Evolutionary conservation across 768 basidiomycete genomes (phyloP).

Genomic region (Mycena olivaceomarginata): DNA sequence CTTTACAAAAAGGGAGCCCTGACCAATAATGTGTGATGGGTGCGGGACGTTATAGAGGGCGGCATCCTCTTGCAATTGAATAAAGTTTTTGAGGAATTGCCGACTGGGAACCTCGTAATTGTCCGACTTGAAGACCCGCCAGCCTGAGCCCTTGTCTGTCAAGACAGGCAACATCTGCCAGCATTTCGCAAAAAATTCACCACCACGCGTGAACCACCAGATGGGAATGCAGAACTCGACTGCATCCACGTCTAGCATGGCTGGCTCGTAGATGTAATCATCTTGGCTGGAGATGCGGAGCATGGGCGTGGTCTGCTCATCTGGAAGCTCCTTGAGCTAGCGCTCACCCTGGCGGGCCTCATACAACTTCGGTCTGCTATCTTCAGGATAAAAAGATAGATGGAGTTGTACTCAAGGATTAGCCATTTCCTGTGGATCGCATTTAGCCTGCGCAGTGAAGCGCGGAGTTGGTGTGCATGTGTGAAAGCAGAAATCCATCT

Average conservation of each 20-base stretch:
- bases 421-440: constrained; percentile 54
- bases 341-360: constrained; percentile 49
- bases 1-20: neutral
- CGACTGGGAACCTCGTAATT: neutral
- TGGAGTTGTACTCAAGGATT: constrained; percentile 56
- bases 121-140: constrained; percentile 17
- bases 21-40: neutral
- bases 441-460: no score
- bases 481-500: no score
- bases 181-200: neutral
- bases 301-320: constrained; percentile 50
- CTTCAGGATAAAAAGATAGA: constrained; percentile 57
- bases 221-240: constrained; percentile 32
- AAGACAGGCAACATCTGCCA: constrained; percentile 8
- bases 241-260: constrained; percentile 20
- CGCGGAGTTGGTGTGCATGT: no score
- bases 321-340: constrained; percentile 53
- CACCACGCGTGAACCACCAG: constrained; percentile 40
- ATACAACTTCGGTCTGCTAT: constrained; percentile 43
- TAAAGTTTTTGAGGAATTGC: neutral
- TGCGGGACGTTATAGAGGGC: neutral
- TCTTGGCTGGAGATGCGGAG: constrained; percentile 31
- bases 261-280: constrained; percentile 41
- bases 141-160: constrained; percentile 7
- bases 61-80: neutral